Evolutionary conservation across 202 grass and related monocot genomes (phyloP).

Genomic region (Carex arenaria): DNA sequence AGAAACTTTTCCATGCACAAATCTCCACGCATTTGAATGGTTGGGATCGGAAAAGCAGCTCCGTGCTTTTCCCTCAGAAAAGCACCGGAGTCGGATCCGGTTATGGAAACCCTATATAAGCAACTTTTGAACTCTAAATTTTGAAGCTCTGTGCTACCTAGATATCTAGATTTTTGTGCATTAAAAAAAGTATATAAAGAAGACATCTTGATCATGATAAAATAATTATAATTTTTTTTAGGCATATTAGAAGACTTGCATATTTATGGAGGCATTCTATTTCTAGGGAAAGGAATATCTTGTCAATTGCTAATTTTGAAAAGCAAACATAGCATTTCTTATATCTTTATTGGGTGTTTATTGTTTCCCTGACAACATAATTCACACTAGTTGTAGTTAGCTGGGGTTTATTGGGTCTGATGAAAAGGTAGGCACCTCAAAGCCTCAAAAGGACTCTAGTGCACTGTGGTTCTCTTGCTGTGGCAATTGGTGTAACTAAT

Average conservation of each 20-base stretch:
- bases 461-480: not conserved
- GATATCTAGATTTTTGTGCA: not conserved
- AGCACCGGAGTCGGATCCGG: too few species aligned
- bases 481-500: not conserved
- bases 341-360: constrained; percentile 17
- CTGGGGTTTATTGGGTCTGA: constrained; percentile 6
- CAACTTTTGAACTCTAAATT: not conserved
- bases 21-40: too few species aligned
- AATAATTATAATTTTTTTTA: not conserved
- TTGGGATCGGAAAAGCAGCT: too few species aligned
- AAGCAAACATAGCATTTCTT: constrained; percentile 1
- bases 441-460: not conserved
- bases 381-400: constrained; percentile 6
- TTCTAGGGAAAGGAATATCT: not conserved
- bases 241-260: not conserved
- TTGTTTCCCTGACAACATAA: constrained; percentile 15
- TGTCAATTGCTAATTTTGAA: constrained; percentile 19
- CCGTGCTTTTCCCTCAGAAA: too few species aligned
- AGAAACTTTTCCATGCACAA: too few species aligned
- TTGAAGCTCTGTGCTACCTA: not conserved
- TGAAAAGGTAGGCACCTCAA: constrained; percentile 4
- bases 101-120: not conserved
- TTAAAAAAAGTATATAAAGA: not conserved
- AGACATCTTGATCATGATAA: not conserved
- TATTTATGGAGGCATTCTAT: not conserved